Evolutionary conservation across 768 basidiomycete species (phyloP).

Genomic region (Pisolithus orientalis): DNA sequence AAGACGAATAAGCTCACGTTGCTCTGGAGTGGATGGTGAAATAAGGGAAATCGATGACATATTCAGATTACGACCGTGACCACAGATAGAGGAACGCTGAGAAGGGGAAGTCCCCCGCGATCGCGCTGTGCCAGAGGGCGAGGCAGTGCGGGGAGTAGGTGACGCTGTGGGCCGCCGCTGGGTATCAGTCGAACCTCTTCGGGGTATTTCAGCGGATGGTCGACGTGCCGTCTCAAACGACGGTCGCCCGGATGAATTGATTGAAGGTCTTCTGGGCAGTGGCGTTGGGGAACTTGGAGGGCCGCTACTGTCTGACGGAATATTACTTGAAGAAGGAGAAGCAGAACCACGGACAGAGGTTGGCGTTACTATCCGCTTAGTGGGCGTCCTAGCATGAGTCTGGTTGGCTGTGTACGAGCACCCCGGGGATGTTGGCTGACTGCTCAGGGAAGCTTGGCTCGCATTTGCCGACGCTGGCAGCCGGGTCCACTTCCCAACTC

Average conservation of each 20-base stretch:
- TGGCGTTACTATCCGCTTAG: constrained; percentile 34
- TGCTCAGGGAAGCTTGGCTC: constrained; percentile 35
- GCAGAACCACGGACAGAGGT: constrained; percentile 35
- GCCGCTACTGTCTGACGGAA: constrained; percentile 32
- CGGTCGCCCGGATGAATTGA: constrained; percentile 19
- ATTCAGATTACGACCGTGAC: constrained; percentile 52
- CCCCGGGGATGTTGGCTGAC: constrained; percentile 34
- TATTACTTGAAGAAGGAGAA: constrained; percentile 46
- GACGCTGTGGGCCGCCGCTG: constrained; percentile 20
- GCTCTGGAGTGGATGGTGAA: constrained; percentile 45
- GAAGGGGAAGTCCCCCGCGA: constrained; percentile 41
- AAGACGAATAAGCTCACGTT: constrained; percentile 61
- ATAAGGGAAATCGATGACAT: constrained; percentile 53
- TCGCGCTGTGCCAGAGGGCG: constrained; percentile 38
- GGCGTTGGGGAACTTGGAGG: constrained; percentile 24
- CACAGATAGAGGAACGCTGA: constrained; percentile 36
- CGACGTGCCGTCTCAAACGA: constrained; percentile 28
- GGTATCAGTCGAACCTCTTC: constrained; percentile 16
- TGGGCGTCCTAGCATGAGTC: constrained; percentile 36
- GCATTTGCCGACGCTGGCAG: constrained; percentile 33
- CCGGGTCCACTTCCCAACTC: constrained; percentile 29
- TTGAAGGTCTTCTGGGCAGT: constrained; percentile 22
- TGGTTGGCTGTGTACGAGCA: constrained; percentile 36
- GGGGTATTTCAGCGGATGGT: constrained; percentile 21
- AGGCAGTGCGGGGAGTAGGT: constrained; percentile 34